phyloP scores from a whole-genome alignment of 2,329 filamentous ascomycete species.

The Aureobasidium leucospermi region DNA sequence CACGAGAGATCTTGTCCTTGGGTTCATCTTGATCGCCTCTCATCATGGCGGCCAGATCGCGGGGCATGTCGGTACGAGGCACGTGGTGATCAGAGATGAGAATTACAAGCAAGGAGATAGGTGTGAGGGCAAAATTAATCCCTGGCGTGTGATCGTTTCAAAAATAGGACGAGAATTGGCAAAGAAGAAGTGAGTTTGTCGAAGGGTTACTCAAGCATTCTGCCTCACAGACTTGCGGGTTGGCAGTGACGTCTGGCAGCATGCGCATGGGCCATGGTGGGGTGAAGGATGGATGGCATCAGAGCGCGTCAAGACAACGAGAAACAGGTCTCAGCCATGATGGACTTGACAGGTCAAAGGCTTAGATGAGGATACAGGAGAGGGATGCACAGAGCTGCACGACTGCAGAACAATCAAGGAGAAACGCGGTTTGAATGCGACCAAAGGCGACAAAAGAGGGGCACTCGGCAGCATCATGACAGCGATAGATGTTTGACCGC shows the following conservation, averaged over 20 bases:
- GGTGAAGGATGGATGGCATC: constrained; percentile 2
- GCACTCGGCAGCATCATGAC: not conserved
- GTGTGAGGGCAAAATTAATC: not conserved
- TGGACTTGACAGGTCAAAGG: not conserved
- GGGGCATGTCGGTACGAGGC: constrained; percentile 31
- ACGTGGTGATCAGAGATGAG: not conserved
- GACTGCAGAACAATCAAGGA: not conserved
- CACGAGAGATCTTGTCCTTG: constrained; percentile 16
- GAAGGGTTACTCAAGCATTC: not conserved
- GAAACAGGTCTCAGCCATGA: not conserved
- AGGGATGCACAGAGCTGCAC: no score
- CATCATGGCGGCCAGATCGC: constrained; percentile 35
- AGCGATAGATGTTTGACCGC: not conserved
- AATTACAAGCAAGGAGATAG: not conserved
- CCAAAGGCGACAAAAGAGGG: not conserved
- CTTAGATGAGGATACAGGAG: not conserved
- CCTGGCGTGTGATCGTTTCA: constrained; percentile 5
- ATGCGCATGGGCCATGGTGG: constrained; percentile 6
- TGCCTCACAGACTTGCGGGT: not conserved
- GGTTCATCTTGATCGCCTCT: constrained; percentile 22
- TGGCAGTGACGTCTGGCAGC: not conserved
- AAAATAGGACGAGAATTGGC: not conserved
- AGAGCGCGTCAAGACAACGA: not conserved
- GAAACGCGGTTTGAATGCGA: not conserved
- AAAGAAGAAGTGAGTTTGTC: not conserved